Percentiles rank a stretch among this genome's conserved stretches.
Evolutionary conservation across 495 filamentous ascomycete genomes (phyloP).

Genomic region (Margaritispora aquatica): DNA sequence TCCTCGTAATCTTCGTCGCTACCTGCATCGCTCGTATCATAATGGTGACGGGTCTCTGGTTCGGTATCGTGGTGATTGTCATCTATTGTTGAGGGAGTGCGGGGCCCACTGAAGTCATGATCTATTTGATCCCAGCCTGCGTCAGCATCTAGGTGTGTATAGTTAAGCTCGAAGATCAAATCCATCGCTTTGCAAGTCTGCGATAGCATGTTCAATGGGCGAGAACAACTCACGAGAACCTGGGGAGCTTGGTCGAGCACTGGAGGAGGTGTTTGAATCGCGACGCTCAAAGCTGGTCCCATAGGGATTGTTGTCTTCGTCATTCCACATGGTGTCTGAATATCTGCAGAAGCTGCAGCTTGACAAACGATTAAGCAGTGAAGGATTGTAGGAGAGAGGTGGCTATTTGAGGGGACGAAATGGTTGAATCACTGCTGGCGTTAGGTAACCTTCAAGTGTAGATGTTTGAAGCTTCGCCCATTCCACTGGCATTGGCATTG

Average conservation of each 20-base stretch:
- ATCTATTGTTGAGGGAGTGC: conserved; percentile 19
- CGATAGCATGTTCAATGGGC: conserved; percentile 26
- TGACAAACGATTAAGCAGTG: conserved; percentile 8
- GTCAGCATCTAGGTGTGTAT: conserved; percentile 29
- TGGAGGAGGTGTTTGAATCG: conserved; percentile 69
- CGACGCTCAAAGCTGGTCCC: conserved; percentile 77
- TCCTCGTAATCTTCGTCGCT: conserved; percentile 57
- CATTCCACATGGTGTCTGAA: conserved; percentile 60
- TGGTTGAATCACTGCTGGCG: neutral
- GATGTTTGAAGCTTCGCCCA: neutral
- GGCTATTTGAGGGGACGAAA: neutral
- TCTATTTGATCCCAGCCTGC: conserved; percentile 39
- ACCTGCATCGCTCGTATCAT: conserved; percentile 57
- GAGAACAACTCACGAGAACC: conserved; percentile 37
- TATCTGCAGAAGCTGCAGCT: conserved; percentile 12
- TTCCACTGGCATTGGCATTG: too few species aligned
- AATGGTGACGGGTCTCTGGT: conserved; percentile 26
- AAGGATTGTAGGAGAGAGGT: neutral
- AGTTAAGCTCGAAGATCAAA: conserved; percentile 24
- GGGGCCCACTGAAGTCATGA: conserved; percentile 19
- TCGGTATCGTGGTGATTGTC: conserved; percentile 20
- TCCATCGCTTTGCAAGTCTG: conserved; percentile 27
- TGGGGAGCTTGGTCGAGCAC: conserved; percentile 59
- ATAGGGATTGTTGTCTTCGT: conserved; percentile 90
- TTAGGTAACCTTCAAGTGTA: neutral